A percentile compares a stretch with the other conserved stretches of the same genome.
Evolutionary conservation across 2,329 filamentous ascomycete genomes (phyloP).

Genomic region (Aplosporella prunicola): DNA sequence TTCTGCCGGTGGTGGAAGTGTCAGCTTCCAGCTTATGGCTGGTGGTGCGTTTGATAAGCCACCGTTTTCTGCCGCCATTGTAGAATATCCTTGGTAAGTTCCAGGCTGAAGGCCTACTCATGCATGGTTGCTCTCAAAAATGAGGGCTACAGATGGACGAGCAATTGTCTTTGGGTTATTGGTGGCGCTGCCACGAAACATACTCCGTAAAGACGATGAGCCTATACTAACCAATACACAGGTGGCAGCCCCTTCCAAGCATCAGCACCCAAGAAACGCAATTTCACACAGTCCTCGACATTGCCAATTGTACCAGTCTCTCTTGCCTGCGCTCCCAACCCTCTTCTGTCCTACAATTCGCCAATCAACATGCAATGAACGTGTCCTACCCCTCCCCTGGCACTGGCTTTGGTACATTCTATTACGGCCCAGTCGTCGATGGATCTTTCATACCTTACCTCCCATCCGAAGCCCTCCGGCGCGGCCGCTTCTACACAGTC

Average conservation of each 20-base stretch:
- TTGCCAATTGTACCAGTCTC: conserved; percentile 16
- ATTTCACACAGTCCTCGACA: conserved; percentile 21
- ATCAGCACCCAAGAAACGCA: conserved; percentile 17
- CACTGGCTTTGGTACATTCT: conserved; percentile 29
- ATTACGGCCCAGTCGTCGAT: conserved; percentile 33
- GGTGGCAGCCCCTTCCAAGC: conserved; percentile 2
- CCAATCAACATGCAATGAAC: conserved; percentile 23
- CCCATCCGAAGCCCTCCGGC: conserved; percentile 24
- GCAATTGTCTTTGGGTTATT: too few species aligned
- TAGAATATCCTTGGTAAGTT: conserved; percentile 25
- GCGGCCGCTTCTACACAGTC: conserved; percentile 26
- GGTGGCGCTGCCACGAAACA: too few species aligned
- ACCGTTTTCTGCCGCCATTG: conserved; percentile 35
- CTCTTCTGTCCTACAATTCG: conserved; percentile 21
- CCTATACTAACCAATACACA: neutral
- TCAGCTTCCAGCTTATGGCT: conserved; percentile 33
- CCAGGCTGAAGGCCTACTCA: conserved; percentile 15
- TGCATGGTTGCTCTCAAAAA: conserved; percentile 15
- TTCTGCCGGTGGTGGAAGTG: conserved; percentile 53
- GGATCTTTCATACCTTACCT: conserved; percentile 29
- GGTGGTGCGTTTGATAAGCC: conserved; percentile 28
- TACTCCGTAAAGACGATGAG: too few species aligned
- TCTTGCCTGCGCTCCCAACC: conserved; percentile 21
- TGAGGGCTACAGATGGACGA: too few species aligned
- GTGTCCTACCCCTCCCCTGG: conserved; percentile 1